These are phyloP conservation scores for Candida broadrunensis DNA, from an alignment of 805 yeast species.

Conservation along the genomic window DNA sequence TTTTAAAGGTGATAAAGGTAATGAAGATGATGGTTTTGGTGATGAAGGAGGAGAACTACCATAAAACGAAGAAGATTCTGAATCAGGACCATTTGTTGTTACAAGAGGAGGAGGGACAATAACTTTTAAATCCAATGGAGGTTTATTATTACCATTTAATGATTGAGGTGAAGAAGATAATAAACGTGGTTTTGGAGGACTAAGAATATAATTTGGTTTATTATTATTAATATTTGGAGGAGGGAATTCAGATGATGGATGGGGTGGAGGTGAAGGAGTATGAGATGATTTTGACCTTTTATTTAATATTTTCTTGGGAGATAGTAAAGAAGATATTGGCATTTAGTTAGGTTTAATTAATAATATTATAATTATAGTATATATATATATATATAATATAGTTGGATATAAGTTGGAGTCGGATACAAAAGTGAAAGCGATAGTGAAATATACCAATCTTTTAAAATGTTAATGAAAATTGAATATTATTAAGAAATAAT, in stretches of 20 bases:
- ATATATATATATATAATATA: no score
- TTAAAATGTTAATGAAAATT: no score
- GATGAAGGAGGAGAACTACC: background rate
- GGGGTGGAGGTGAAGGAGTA: background rate
- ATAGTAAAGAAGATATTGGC: slow-evolving; percentile 1
- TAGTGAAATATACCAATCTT: no score
- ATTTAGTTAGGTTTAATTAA: no score
- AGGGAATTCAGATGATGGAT: background rate
- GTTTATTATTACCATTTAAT: no score
- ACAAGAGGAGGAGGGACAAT: slow-evolving; percentile 2
- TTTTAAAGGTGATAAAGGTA: background rate
- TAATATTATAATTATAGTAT: no score
- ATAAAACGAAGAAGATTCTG: slow-evolving; percentile 3
- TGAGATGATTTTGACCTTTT: background rate
- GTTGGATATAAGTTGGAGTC: no score
- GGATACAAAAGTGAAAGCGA: no score
- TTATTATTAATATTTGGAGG: background rate
- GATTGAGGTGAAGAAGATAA: background rate
- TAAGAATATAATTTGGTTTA: slow-evolving; percentile 1
- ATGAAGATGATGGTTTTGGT: background rate
- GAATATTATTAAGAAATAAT: no score
- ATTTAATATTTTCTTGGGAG: slow-evolving; percentile 2
- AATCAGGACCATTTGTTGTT: background rate
- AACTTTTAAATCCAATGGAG: background rate
- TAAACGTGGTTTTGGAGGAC: background rate